These are phyloP conservation scores for Dothideomycetes sp. DNA, from an alignment of 2,329 filamentous ascomycete genomes.

Conservation along the genomic window DNA sequence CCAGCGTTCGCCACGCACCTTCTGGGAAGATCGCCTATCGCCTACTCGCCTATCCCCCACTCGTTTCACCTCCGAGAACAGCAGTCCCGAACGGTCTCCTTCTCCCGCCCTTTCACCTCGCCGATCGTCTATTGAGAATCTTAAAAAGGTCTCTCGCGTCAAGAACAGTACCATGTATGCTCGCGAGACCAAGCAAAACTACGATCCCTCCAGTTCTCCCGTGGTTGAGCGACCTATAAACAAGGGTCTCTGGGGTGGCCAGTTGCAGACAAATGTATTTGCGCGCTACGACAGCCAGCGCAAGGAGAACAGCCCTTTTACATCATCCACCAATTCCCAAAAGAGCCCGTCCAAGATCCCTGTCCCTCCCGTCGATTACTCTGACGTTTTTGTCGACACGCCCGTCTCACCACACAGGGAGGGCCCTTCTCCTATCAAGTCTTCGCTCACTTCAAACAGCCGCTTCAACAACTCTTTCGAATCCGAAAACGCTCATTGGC, in stretches of 20 bases:
- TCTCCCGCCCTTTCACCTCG: conserved; percentile 61
- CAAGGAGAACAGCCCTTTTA: conserved; percentile 29
- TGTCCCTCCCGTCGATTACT: conserved; percentile 1
- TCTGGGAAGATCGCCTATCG: conserved; percentile 72
- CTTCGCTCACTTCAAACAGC: conserved; percentile 63
- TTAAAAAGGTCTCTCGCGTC: conserved; percentile 89
- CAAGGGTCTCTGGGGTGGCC: conserved; percentile 47
- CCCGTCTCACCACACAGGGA: conserved; percentile 48
- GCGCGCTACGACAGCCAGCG: conserved; percentile 45
- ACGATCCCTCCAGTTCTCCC: conserved; percentile 71
- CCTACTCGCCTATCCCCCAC: conserved; percentile 49
- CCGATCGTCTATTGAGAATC: conserved; percentile 85
- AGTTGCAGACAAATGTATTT: conserved; percentile 63
- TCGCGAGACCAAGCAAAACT: conserved; percentile 83
- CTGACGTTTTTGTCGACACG: conserved; percentile 17
- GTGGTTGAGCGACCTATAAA: conserved; percentile 75
- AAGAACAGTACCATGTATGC: conserved; percentile 98
- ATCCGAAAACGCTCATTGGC: conserved; percentile 58
- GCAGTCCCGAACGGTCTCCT: conserved; percentile 14
- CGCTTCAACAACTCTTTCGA: conserved; percentile 59
- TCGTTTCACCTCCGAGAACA: conserved; percentile 61
- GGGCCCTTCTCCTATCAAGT: conserved; percentile 79
- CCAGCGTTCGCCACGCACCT: conserved; percentile 64
- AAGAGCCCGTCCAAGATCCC: conserved; percentile 44
- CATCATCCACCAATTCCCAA: conserved; percentile 31